Base-by-base conservation (phyloP, 2,329 filamentous ascomycete genomes). In the Pseudopyricularia cyperi region DNA sequence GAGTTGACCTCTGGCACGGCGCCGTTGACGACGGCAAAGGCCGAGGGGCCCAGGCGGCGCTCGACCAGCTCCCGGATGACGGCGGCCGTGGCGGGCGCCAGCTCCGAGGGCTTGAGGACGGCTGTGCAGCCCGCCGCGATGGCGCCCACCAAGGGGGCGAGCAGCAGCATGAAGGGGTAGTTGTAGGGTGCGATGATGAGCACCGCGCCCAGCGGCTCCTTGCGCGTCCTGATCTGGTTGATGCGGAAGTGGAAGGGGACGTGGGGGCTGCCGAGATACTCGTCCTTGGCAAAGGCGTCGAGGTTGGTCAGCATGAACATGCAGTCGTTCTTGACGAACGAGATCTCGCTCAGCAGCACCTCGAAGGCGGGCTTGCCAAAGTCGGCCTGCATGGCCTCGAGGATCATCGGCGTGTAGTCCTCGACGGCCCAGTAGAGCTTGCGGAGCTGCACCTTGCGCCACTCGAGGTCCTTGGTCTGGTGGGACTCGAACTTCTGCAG, bases 121-220 rank as follows among this genome's bases (percentile, higher is more conserved):
- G 84, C 88, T 6, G 90, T 91, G 67, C 93, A 96, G 51, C 93
- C 93, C 8, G 89, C 91, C 44, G 87, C 82, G 60, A 98, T 95
- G 61, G 91, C 93, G 53, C 91, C 93, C 56, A 95, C 79, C 55
- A 95, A 68, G 2, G 91, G 89, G 1, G 80, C 77, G 39, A 97
- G 65, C 35, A 82, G 81, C 44, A 97, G 76, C 68, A 90, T 83
- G 65, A 95, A 73, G 50, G 93, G 93, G 66, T 90, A 95, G 73
- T 98, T 98, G 79, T 88, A 97, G 44, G 93, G 82, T 53, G 89
- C 89, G 62, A 97, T 94, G 61, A 96, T 80, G 59, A 97, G 73
- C 11, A 88, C 81, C 39, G 82, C 73, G 34, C 93, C 93, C 53
- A 96, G 68, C 1, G 93, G 93, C 62, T 97, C 91, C 70, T 95